Evolutionary conservation across 2,329 filamentous ascomycete species (phyloP).

Genomic region (Neobulgaria alba): DNA sequence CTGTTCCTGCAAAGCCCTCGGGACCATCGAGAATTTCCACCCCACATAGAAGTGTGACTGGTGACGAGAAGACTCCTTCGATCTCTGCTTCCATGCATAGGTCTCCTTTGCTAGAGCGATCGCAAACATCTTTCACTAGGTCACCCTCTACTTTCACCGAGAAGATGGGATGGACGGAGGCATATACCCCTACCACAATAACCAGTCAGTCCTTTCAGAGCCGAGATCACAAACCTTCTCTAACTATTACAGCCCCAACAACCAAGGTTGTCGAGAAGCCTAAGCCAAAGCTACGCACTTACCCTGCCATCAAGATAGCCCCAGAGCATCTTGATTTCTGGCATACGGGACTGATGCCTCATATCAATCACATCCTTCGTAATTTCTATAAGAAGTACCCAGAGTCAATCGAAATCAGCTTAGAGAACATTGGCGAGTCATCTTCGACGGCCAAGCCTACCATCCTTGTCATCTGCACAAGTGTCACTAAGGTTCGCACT

Average conservation of each 20-base stretch:
- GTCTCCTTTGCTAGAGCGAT: constrained; percentile 20
- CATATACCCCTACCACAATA: constrained; percentile 11
- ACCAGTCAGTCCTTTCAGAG: constrained; percentile 12
- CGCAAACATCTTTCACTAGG: constrained; percentile 10
- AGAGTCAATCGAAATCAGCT: constrained; percentile 70
- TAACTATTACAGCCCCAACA: constrained; percentile 13
- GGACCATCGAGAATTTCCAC: constrained; percentile 16
- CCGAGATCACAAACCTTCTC: constrained; percentile 2
- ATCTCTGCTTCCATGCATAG: constrained; percentile 5
- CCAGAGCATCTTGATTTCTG: constrained; percentile 60
- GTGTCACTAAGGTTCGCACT: constrained; percentile 61
- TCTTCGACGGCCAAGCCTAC: constrained; percentile 60
- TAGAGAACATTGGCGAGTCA: constrained; percentile 65
- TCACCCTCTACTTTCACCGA: constrained; percentile 11
- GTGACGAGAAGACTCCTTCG: constrained; percentile 12
- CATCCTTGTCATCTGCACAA: constrained; percentile 69
- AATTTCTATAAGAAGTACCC: constrained; percentile 64
- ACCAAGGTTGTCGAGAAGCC: constrained; percentile 14
- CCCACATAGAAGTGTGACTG: constrained; percentile 13
- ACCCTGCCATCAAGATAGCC: constrained; percentile 49
- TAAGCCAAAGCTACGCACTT: constrained; percentile 44
- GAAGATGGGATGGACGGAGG: constrained; percentile 20
- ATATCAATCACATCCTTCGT: constrained; percentile 62
- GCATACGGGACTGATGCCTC: constrained; percentile 63
- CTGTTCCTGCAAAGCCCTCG: constrained; percentile 16